These are phyloP conservation scores for Myrica gale DNA, from an alignment of 306 rosid species.

Conservation along the genomic window DNA sequence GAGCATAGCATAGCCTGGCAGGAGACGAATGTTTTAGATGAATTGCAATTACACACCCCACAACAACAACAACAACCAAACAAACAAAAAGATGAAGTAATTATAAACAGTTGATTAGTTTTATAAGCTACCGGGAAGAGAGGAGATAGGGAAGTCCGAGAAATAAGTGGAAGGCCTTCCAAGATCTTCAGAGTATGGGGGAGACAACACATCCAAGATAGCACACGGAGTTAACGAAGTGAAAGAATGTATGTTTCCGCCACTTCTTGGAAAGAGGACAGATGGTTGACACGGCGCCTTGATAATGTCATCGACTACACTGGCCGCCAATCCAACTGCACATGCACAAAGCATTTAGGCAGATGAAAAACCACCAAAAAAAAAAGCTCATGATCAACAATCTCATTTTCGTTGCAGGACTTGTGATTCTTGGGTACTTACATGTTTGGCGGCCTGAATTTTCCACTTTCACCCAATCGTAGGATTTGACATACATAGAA, in stretches of 20 bases:
- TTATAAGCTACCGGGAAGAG: conserved; percentile 43
- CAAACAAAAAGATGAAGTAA: neutral
- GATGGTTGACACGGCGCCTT: conserved; percentile 48
- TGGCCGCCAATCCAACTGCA: conserved; percentile 55
- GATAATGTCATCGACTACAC: conserved; percentile 38
- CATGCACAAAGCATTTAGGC: neutral
- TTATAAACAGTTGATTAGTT: no score
- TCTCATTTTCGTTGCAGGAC: neutral
- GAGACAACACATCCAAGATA: conserved; percentile 59
- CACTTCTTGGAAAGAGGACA: conserved; percentile 54
- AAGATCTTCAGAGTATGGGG: conserved; percentile 56
- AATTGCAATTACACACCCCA: neutral
- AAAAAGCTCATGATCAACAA: neutral
- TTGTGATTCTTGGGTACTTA: conserved; percentile 18
- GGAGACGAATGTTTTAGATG: no score
- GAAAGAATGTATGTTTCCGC: conserved; percentile 70
- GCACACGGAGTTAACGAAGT: conserved; percentile 58
- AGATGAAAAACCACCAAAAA: neutral
- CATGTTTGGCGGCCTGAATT: conserved; percentile 34
- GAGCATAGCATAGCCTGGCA: conserved; percentile 52
- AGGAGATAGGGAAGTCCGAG: conserved; percentile 43
- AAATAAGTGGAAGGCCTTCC: conserved; percentile 68
- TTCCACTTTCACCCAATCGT: conserved; percentile 56
- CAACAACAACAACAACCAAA: neutral
- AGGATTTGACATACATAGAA: conserved; percentile 46